Base-by-base conservation (phyloP, 371 early-diverging fungal genomes). In the Mucor indicus region DNA sequence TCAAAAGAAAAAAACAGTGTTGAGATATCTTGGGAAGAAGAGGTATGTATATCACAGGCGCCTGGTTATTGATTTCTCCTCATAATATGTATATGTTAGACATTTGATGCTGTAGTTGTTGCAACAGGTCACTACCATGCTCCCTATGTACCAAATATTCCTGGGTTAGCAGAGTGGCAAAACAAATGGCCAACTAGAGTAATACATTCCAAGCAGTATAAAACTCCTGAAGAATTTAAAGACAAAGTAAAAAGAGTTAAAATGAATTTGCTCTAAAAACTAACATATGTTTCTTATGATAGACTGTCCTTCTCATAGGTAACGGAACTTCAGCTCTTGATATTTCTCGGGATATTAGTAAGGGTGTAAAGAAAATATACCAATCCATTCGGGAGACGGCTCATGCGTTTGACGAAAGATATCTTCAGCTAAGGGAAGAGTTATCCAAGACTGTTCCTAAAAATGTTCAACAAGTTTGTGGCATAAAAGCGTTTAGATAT, bases 91-190 rank as follows among this genome's bases (percentile, higher is more conserved):
- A n/a, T n/a, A n/a, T n/a, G n/a, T n/a, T 22, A 39, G 37, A 37
- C 13, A 23, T 80, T 72, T 53, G 83, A 86, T 52, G 81, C 77
- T 4, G 53, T 86, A 5, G 50, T 83, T 4, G 73, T 84, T 8
- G 81, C 80, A n/a, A 73, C 66, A 6, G 86, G 86, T 0, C 79
- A 83, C 31, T 79, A 77, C 38, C 55, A 58, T 29, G 60, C 69
- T 3, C 84, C 83, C 1, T 67, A 62, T 42, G 67, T 83, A 7
- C 86, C 84, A 4, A 57, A 75, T 15, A 55, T 80, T 12, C 44
- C 55, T 0, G 83, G 84, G 0, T 39, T 83, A 5, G 11, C 49
- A 10, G 44, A 48, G 13, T 45, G 42, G 36, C 13, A 41, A 7
- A 57, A n/a, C 21, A 11, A 27, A 17, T 47, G 61, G 17, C 53